Base-by-base conservation (phyloP, 2,329 filamentous ascomycete species). In the Myotisia sp. region DNA sequence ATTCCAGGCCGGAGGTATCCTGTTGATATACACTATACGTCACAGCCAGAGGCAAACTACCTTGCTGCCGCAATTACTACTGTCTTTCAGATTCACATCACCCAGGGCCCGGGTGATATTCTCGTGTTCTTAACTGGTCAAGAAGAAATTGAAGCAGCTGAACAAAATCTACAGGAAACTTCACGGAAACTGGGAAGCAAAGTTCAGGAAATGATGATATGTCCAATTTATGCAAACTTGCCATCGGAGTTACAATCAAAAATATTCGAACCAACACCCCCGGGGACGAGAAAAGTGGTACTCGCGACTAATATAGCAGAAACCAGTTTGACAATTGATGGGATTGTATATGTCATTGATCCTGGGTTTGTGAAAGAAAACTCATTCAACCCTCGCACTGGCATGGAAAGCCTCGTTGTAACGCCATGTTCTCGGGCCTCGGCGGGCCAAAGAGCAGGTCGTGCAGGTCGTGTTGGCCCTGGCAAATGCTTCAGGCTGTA, bases 241-340 rank as follows among this genome's bases (percentile, higher is more conserved):
- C 86, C 86, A 0, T 85, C 84, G 0, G 86, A 95, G 38, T 62
- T 92, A 1, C 90, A 98, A 53, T 74, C 79, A 30, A 87, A 87
- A 53, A 93, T 95, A 44, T 98, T 98, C 49, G 84, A 93, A 48
- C 85, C 86, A 0, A 92, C 87, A 0, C 87, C 90, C 0, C 73
- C 79, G 0, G 78, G 78, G 12, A 78, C 81, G 0, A 72, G 90
- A 18, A 98, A 95, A 53, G 84, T 95, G 0, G 84, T 98, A 0
- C 62, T 95, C 23, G 85, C 87, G 0, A 95, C 90, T 2, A 98
- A 98, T 52, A 95, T 98, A 55, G 90, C 90, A 2, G 90, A 98
- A 56, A 98, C 90, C 0, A 85, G 76, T 64, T 62, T 98, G 50
- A 98, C 90, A 0, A 93, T 98, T 38, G 86, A 95, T 52, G 87